These are phyloP conservation scores for Seiridium cupressi DNA, from an alignment of 2,329 filamentous ascomycete genomes.

Conservation along the genomic window DNA sequence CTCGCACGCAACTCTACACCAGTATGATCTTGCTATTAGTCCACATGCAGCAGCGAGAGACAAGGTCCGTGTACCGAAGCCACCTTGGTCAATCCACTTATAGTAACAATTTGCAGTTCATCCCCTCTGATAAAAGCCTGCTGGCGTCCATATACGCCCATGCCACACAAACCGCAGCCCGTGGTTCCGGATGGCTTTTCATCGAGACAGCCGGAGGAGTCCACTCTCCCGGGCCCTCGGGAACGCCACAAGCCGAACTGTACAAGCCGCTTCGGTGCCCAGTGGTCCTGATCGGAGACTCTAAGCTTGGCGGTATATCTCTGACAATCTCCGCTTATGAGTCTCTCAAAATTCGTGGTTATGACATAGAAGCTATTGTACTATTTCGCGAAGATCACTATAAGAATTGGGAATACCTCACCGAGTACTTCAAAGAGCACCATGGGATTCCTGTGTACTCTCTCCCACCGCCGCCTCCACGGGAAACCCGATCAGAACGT, in stretches of 20 bases:
- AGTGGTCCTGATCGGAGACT: constrained; percentile 71
- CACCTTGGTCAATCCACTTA: not conserved
- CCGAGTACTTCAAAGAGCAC: constrained; percentile 62
- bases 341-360: constrained; percentile 73
- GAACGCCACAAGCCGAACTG: constrained; percentile 73
- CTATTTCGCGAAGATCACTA: constrained; percentile 67
- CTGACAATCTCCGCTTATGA: constrained; percentile 79
- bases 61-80: constrained; percentile 27
- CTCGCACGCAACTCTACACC: constrained; percentile 56
- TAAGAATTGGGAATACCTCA: constrained; percentile 65
- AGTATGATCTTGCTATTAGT: constrained; percentile 73
- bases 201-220: constrained; percentile 83
- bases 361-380: constrained; percentile 69
- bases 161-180: constrained; percentile 39
- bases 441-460: constrained; percentile 56
- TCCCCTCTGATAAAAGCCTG: constrained; percentile 50
- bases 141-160: constrained; percentile 45
- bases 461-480: constrained; percentile 58
- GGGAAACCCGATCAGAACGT: constrained; percentile 32
- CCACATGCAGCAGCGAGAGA: constrained; percentile 70
- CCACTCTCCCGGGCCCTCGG: constrained; percentile 74
- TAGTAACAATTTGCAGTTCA: constrained; percentile 32
- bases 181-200: constrained; percentile 57
- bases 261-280: constrained; percentile 74
- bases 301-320: constrained; percentile 75